Evolutionary conservation across 1,139 yeast genomes (phyloP), one percentile per base, ranked within the genome.

Genomic region (Candida mesenterica): DNA sequence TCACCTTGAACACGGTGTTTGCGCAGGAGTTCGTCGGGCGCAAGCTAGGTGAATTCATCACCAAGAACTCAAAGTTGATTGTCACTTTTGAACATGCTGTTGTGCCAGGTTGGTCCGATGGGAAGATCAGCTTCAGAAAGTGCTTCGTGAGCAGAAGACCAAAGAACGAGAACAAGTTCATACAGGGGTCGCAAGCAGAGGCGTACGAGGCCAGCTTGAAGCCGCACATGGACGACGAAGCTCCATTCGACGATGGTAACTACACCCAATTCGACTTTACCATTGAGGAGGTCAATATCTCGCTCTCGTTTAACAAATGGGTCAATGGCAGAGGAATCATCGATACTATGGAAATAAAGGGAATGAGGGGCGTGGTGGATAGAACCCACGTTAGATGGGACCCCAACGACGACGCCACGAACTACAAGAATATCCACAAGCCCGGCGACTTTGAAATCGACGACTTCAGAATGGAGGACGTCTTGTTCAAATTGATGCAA

Each of bases 371-470:
- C 3, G 84, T 89, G 0, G 84, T 92, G 4, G 98, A 92, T 59
- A 71, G 98, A 45, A 79, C 95, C 0, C 92, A 84, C 57, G 95
- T 92, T 13, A 64, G 62, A 37, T 89, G 96, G 96, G 80, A 78
- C 41, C 81, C 83, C 3, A 76, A 80, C 36, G 95, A 87, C 55
- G 92, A 84, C 51, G 90, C 97, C 1, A 74, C 87, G 24, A 79
- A 83, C 49, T 86, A 88, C 59, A 77, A 82, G 49, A 85, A 87
- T 51, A 61, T 79, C 17, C 77, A 82, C 43, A 73, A 69, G 38
- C 89, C 90, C 0, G 97, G 97, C 6, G 98, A 92, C 61, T 92
- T 94, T 67, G 97, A 92, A 56, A 77, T 92, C 50, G 92, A 86
- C 34, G 77, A 77, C 35, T 85, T 88, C 55, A 77, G 73, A 44